Evolutionary conservation across 2,329 filamentous ascomycete genomes (phyloP).

Genomic region (Exserohilum rostratum): DNA sequence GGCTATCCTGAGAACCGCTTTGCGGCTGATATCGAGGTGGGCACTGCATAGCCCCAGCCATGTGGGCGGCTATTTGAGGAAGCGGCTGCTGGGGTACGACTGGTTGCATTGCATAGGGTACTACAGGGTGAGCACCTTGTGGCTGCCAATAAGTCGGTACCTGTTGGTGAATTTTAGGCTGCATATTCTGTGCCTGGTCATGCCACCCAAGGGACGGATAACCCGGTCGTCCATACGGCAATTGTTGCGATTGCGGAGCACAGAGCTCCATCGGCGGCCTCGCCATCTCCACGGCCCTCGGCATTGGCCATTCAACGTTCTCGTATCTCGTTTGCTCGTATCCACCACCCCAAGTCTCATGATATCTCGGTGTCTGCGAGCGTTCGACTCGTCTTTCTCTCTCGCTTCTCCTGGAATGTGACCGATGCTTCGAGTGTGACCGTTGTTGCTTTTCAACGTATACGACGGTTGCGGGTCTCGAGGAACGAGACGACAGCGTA

Average conservation of each 20-base stretch:
- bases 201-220: neutral
- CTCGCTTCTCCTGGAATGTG: conserved; percentile 5
- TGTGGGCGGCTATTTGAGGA: neutral
- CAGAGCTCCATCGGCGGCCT: conserved; percentile 3
- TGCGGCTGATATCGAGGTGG: conserved; percentile 2
- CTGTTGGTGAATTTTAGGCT: neutral
- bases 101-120: neutral
- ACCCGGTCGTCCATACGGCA: neutral
- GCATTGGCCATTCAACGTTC: neutral
- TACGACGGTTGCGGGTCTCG: neutral
- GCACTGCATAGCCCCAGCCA: conserved; percentile 4
- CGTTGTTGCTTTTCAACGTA: conserved; percentile 7
- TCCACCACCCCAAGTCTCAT: neutral
- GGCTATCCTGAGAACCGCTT: neutral
- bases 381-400: conserved; percentile 1
- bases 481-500: neutral
- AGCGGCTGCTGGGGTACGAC: neutral
- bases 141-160: conserved; percentile 1
- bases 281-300: neutral
- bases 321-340: neutral
- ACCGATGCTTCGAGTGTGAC: conserved; percentile 5
- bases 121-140: neutral
- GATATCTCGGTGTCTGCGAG: conserved; percentile 1
- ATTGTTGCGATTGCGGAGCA: conserved; percentile 2
- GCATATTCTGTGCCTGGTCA: neutral